These are phyloP conservation scores for Hemisphaericaspora lyxosophila DNA, from an alignment of 1,139 yeast genomes.

Conservation along the genomic window DNA sequence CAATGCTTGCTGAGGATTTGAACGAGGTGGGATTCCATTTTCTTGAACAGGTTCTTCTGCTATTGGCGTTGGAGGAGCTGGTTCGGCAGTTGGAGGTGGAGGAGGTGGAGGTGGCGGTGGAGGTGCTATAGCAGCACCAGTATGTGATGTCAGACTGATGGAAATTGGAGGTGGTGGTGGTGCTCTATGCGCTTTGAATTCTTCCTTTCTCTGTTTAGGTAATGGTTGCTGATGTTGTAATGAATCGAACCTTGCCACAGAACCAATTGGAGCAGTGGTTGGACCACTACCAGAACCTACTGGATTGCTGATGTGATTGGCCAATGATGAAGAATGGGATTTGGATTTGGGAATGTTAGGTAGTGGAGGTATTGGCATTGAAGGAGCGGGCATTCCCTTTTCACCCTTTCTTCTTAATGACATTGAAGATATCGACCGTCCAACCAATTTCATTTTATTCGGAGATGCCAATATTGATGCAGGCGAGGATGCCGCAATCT, in stretches of 20 bases:
- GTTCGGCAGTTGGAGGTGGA: slow-evolving; percentile 25
- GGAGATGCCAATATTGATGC: slow-evolving; percentile 11
- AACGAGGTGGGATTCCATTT: not conserved
- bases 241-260: slow-evolving; percentile 29
- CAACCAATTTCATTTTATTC: slow-evolving; percentile 20
- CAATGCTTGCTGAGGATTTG: slow-evolving; percentile 17
- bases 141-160: not conserved
- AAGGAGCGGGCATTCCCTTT: slow-evolving; percentile 11
- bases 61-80: not conserved
- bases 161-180: slow-evolving; percentile 34
- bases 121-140: no score
- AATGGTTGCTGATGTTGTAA: slow-evolving; percentile 10
- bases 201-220: slow-evolving; percentile 25
- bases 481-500: slow-evolving; percentile 6
- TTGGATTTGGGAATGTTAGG: slow-evolving; percentile 43
- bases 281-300: slow-evolving; percentile 24
- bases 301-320: slow-evolving; percentile 12
- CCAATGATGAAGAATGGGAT: slow-evolving; percentile 43
- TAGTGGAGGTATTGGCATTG: slow-evolving; percentile 18
- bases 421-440: slow-evolving; percentile 42
- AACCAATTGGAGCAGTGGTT: slow-evolving; percentile 43
- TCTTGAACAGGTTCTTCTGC: slow-evolving; percentile 11
- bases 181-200: slow-evolving; percentile 33
- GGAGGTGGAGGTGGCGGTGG: slow-evolving; percentile 18
- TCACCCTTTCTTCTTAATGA: slow-evolving; percentile 19